phyloP scores from a whole-genome alignment of 2,329 filamentous ascomycete species.

The Paraphaeosphaeria sporulosa region DNA sequence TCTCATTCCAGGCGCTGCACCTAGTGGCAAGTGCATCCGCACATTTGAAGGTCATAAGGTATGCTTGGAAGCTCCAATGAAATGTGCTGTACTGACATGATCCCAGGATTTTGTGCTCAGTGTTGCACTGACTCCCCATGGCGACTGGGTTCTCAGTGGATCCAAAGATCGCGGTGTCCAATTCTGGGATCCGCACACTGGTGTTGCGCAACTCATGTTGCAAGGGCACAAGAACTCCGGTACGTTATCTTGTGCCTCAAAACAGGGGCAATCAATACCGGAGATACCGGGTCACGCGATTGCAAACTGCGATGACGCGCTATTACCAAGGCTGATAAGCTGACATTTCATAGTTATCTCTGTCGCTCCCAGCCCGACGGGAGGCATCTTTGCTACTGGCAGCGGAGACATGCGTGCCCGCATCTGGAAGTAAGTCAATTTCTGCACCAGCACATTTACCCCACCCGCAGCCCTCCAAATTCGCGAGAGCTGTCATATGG shows the following conservation, averaged over 20 bases:
- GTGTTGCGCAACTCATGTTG: slow-evolving; percentile 95
- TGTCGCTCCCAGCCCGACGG: slow-evolving; percentile 89
- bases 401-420: slow-evolving; percentile 97
- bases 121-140: slow-evolving; percentile 92
- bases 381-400: slow-evolving; percentile 90
- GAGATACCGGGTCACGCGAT: not conserved
- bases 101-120: slow-evolving; percentile 90
- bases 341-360: slow-evolving; percentile 75
- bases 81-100: slow-evolving; percentile 9
- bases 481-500: slow-evolving; percentile 3
- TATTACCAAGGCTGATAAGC: slow-evolving; percentile 4
- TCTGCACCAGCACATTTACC: not conserved
- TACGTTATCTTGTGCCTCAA: slow-evolving; percentile 39
- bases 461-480: slow-evolving; percentile 1
- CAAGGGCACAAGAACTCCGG: slow-evolving; percentile 97
- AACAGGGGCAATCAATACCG: not conserved
- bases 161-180: slow-evolving; percentile 98
- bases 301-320: not conserved
- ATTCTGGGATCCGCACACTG: slow-evolving; percentile 97
- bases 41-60: slow-evolving; percentile 97
- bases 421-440: slow-evolving; percentile 79
- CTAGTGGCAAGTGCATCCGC: slow-evolving; percentile 91
- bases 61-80: slow-evolving; percentile 42
- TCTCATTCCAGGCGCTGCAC: slow-evolving; percentile 72
- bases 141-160: slow-evolving; percentile 94